Evolutionary conservation across 2,329 filamentous ascomycete species (phyloP), one percentile per base, ranked within the genome.

Genomic region (Xylaria digitata): DNA sequence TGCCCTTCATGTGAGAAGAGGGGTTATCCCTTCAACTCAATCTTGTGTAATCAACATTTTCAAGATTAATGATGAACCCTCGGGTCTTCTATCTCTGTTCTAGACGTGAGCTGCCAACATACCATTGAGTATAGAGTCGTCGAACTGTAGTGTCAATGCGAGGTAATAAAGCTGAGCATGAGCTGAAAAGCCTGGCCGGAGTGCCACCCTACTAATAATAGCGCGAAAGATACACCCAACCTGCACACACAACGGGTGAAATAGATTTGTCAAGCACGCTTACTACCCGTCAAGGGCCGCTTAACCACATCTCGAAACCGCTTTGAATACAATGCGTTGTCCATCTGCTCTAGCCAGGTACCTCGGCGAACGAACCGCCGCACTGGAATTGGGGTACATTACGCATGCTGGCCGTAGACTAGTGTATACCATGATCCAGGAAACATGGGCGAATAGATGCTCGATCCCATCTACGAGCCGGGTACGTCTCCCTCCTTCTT

Each of bases 201-300:
- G 34, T 48, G 32, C 45, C 21, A 56, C 40, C 26, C 43, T 63
- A 32, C 61, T 64, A 67, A 64, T 54, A 67, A 67, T 61, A 67
- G 56, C 56, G 34, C 30, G 32, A 26, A 61, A 26, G 30, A 50
- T 53, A 63, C 54, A 46, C 56, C 19, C 30, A 21, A 37, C 55
- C 43, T 64, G 65, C 61, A 61, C 49, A 19, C 21, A 30, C 52
- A 61, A 61, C 56, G 50, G 56, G 54, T 54, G 48, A 49, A 8
- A 8, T 2, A 13, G 17, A 66, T 67, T 67, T 67, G 65, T 67
- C 65, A 67, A 60, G 6, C n/a, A 50, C 56, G 65, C 65, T 67
- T 67, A 67, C 65, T 67, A 60, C 61, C 61, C 6, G 19, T 34
- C 55, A 50, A 46, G 40, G 42, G 34, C 30, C 32, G 54, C 32